Conservation (phyloP, 176 grass and related monocot genomes). For the Echinochloa phyllopogon region DNA sequence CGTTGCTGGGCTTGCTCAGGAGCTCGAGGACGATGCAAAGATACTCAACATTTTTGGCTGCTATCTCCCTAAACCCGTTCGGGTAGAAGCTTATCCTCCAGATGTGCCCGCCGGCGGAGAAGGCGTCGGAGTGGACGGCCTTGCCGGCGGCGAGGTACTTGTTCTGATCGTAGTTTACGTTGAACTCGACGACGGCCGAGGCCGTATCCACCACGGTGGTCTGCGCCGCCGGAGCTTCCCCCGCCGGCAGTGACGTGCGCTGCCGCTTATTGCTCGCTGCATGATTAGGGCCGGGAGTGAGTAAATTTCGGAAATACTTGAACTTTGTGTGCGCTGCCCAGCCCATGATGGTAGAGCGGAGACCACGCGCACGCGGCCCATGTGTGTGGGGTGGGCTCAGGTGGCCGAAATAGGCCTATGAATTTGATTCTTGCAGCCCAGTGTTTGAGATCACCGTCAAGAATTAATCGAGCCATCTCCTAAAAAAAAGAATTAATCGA, state of each 20-base stretch:
- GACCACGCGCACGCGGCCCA: too few relatives aligned
- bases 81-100: constrained; percentile 14
- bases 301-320: neutral
- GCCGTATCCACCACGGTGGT: neutral
- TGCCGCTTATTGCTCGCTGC: neutral
- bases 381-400: too few relatives aligned
- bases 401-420: too few relatives aligned
- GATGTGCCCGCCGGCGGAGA: neutral
- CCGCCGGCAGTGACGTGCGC: too few relatives aligned
- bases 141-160: neutral
- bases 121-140: neutral
- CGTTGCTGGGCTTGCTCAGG: neutral
- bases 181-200: neutral
- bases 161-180: neutral
- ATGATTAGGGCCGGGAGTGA: neutral
- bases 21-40: too few relatives aligned
- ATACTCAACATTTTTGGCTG: neutral
- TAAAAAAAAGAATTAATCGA: too few relatives aligned
- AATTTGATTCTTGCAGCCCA: too few relatives aligned
- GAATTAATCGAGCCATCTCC: too few relatives aligned
- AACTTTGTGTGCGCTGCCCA: neutral
- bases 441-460: too few relatives aligned
- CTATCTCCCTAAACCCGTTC: neutral
- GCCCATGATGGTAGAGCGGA: too few relatives aligned
- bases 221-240: neutral